A percentile compares a stretch with the other conserved stretches of the same genome.
Conservation (phyloP, 2,329 filamentous ascomycete species). For the Cladobotryum mycophilum region DNA sequence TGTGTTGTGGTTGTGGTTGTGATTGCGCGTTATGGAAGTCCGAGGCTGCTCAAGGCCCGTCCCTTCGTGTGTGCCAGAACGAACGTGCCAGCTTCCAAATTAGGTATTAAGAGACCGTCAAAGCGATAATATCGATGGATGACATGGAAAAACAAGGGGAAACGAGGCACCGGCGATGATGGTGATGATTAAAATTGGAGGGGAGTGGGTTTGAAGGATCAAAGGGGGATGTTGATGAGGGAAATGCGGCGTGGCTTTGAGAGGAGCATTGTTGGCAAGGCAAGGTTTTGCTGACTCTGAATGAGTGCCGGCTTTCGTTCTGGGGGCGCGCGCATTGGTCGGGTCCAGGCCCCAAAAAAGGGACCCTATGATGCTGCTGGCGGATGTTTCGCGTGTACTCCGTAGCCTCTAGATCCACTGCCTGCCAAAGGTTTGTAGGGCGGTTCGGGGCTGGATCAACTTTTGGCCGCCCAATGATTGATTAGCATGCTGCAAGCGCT, state of each 20-base stretch:
- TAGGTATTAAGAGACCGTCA: too few relatives aligned
- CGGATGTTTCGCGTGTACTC: not conserved
- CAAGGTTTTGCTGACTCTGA: not conserved
- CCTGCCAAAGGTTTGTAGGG: too few relatives aligned
- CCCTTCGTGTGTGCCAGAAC: too few relatives aligned
- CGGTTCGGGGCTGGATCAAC: constrained; percentile 11
- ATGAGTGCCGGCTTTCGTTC: not conserved
- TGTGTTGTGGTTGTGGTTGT: not conserved
- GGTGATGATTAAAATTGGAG: not conserved
- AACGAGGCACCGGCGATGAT: not conserved
- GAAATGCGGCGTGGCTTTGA: constrained; percentile 6
- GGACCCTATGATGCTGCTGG: constrained; percentile 2
- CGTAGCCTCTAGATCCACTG: too few relatives aligned
- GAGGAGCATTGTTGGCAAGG: constrained; percentile 1
- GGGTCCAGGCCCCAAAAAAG: not conserved
- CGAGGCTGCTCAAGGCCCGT: too few relatives aligned
- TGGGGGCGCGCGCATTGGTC: not conserved
- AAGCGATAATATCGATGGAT: too few relatives aligned
- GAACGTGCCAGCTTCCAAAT: too few relatives aligned
- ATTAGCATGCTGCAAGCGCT: too few relatives aligned
- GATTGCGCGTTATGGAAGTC: too few relatives aligned
- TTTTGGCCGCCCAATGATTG: not conserved
- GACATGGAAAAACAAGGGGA: too few relatives aligned
- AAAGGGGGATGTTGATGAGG: constrained; percentile 10
- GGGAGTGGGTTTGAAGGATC: not conserved